Conservation (phyloP, 495 filamentous ascomycete genomes). For the Penicillium samsonianum region DNA sequence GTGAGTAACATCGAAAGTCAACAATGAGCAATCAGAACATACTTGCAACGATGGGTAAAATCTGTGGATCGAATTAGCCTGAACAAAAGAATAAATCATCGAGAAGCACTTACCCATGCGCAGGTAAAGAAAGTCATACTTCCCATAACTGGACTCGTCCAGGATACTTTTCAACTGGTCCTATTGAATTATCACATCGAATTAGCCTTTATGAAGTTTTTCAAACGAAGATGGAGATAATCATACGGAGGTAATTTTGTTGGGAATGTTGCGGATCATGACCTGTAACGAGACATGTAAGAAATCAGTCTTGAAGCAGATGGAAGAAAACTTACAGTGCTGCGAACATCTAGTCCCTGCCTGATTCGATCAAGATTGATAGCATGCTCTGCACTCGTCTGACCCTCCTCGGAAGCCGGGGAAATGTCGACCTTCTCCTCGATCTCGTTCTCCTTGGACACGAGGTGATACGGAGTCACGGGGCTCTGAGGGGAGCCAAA, state of each 20-base stretch:
- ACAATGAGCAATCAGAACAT: conserved; percentile 13
- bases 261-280: conserved; percentile 96
- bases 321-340: conserved; percentile 58
- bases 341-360: conserved; percentile 58
- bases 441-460: neutral
- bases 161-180: conserved; percentile 73
- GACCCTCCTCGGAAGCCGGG: neutral
- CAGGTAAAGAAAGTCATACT: conserved; percentile 93
- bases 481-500: neutral
- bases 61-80: conserved; percentile 45
- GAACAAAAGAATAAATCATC: neutral
- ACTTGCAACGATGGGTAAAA: conserved; percentile 89
- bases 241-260: conserved; percentile 75
- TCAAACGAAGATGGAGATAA: neutral
- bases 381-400: neutral
- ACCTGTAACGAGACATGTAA: conserved; percentile 55
- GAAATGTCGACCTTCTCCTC: neutral
- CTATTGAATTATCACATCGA: conserved; percentile 23
- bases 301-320: conserved; percentile 16
- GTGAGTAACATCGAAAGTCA: neutral
- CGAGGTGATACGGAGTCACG: neutral
- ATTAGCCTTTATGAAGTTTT: neutral
- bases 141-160: conserved; percentile 73
- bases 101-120: conserved; percentile 65
- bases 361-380: conserved; percentile 1